Evolutionary conservation across 805 yeast species (phyloP).

Genomic region (Maudiozyma turicensis): DNA sequence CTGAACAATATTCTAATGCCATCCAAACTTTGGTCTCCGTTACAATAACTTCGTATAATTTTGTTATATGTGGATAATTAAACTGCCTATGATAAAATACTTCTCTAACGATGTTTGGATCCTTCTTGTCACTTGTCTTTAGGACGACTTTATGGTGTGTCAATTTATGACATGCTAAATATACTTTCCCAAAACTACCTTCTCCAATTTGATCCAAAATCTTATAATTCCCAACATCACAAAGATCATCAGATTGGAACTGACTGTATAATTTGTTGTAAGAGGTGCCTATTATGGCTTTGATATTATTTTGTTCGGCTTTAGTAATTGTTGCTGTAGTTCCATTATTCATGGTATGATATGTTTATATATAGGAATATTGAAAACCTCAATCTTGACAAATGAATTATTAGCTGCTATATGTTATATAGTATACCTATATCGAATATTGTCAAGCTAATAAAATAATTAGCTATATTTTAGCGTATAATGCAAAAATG

Average conservation of each 20-base stretch:
- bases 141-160: constrained; percentile 73
- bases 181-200: constrained; percentile 89
- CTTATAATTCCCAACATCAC: constrained; percentile 72
- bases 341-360: constrained; percentile 1
- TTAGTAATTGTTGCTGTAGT: constrained; percentile 8
- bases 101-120: constrained; percentile 83
- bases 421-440: too few relatives aligned
- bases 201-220: constrained; percentile 73
- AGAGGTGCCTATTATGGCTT: constrained; percentile 44
- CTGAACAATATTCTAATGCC: constrained; percentile 83
- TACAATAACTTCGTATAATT: constrained; percentile 74
- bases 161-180: constrained; percentile 68
- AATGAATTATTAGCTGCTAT: too few relatives aligned
- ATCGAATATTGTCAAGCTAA: too few relatives aligned
- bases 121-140: constrained; percentile 67
- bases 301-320: constrained; percentile 24
- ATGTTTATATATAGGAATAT: too few relatives aligned
- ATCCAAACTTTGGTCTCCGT: constrained; percentile 77
- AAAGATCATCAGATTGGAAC: constrained; percentile 38
- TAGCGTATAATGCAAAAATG: too few relatives aligned
- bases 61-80: constrained; percentile 73
- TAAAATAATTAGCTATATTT: too few relatives aligned
- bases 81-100: constrained; percentile 81
- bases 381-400: too few relatives aligned
- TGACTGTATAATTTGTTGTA: constrained; percentile 49